Percentiles rank a stretch among this genome's conserved stretches.
phyloP scores from a whole-genome alignment of 1,139 yeast genomes.

The Debaryomycetaceae sp. region DNA sequence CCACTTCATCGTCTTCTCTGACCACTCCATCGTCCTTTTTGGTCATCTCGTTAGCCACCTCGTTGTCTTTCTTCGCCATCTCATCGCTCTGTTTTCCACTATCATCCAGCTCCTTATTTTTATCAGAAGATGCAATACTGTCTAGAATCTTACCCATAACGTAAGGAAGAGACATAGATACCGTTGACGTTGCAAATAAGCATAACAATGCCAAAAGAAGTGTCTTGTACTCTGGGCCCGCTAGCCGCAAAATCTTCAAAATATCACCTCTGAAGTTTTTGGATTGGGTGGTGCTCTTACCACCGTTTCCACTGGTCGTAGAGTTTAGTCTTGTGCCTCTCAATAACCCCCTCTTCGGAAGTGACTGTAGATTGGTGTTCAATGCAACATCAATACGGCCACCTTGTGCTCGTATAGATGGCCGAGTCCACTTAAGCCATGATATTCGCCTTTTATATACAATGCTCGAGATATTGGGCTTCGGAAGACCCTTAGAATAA shows the following conservation, averaged over 20 bases:
- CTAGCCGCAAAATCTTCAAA: slow-evolving; percentile 29
- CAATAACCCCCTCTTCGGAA: background rate
- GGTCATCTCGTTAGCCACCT: too few relatives aligned
- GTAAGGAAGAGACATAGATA: slow-evolving; percentile 69
- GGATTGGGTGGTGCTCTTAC: slow-evolving; percentile 1
- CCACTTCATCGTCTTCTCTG: slow-evolving; percentile 38
- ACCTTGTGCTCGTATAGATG: background rate
- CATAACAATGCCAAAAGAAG: slow-evolving; percentile 54
- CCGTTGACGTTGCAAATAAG: slow-evolving; percentile 51
- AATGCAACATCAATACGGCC: background rate
- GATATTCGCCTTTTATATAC: background rate
- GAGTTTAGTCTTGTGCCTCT: slow-evolving; percentile 3
- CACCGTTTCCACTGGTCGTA: slow-evolving; percentile 5
- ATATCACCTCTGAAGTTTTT: slow-evolving; percentile 15
- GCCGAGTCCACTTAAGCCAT: background rate
- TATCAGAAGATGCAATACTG: slow-evolving; percentile 17
- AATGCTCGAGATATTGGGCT: background rate
- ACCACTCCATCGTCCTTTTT: slow-evolving; percentile 4
- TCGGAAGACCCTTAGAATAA: background rate
- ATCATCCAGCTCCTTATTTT: slow-evolving; percentile 5
- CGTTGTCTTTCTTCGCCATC: too few relatives aligned
- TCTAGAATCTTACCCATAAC: slow-evolving; percentile 71
- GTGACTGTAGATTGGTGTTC: background rate
- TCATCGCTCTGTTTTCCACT: too few relatives aligned
- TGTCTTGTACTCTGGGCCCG: slow-evolving; percentile 35